phyloP scores from a whole-genome alignment of 345 rosid genomes.

The Balakata baccata region DNA sequence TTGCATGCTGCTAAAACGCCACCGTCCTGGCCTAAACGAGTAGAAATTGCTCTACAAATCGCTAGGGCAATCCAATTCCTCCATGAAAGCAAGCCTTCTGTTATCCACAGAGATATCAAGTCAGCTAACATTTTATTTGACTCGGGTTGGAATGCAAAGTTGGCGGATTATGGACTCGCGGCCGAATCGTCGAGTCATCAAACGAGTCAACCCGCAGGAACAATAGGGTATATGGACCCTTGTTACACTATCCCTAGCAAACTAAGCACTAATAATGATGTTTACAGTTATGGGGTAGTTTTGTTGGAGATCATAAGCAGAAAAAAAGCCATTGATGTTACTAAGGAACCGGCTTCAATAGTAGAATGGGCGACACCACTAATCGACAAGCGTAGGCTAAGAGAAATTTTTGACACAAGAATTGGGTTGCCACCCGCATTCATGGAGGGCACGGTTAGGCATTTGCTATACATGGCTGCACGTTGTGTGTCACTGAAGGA shows the following conservation, averaged over 20 bases:
- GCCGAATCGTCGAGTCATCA: constrained; percentile 19
- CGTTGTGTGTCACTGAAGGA: constrained; percentile 48
- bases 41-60: constrained; percentile 54
- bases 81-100: constrained; percentile 35
- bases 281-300: constrained; percentile 67
- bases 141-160: constrained; percentile 48
- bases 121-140: constrained; percentile 64
- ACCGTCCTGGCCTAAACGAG: constrained; percentile 52
- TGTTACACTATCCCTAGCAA: constrained; percentile 47
- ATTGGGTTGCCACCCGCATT: constrained; percentile 25
- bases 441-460: constrained; percentile 29
- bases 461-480: constrained; percentile 48
- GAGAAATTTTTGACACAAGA: constrained; percentile 44
- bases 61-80: constrained; percentile 61
- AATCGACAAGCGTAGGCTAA: constrained; percentile 27
- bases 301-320: constrained; percentile 61
- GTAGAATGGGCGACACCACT: constrained; percentile 65
- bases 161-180: constrained; percentile 71
- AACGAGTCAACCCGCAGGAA: constrained; percentile 55
- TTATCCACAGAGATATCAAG: constrained; percentile 77
- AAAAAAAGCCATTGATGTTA: constrained; percentile 58
- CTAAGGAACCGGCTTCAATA: constrained; percentile 44
- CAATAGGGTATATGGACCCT: constrained; percentile 79
- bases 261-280: constrained; percentile 54
- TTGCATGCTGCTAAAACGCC: constrained; percentile 41